These are phyloP conservation scores for Dendrobium huoshanense DNA, from an alignment of 106 monocot genomes.

Conservation along the genomic window DNA sequence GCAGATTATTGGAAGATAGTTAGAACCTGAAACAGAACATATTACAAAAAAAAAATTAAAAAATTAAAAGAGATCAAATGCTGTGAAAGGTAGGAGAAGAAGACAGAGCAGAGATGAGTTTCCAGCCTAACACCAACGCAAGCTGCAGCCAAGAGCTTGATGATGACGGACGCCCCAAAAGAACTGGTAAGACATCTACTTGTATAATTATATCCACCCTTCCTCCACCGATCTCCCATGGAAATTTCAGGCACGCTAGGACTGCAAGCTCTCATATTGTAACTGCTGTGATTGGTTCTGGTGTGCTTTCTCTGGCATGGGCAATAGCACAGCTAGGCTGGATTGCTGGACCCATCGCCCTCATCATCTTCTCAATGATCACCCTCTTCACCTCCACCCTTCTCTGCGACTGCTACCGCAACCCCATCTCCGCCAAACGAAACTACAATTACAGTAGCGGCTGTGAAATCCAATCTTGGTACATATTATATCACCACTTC, in stretches of 20 bases:
- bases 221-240: too few species aligned
- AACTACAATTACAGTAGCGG: conserved; percentile 46
- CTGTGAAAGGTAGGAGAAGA: background rate
- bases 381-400: conserved; percentile 51
- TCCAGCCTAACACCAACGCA: background rate
- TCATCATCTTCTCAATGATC: conserved; percentile 35
- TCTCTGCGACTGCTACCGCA: conserved; percentile 50
- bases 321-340: conserved; percentile 49
- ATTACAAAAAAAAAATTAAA: too few species aligned
- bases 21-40: background rate
- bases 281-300: conserved; percentile 58
- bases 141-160: background rate
- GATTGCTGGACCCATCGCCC: conserved; percentile 27
- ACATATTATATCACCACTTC: background rate
- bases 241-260: conserved; percentile 34
- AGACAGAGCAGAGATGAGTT: background rate
- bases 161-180: background rate
- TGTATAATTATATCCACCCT: too few species aligned
- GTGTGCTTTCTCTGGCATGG: conserved; percentile 55
- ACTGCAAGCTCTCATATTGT: conserved; percentile 59
- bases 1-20: background rate
- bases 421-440: conserved; percentile 19
- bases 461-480: conserved; percentile 39
- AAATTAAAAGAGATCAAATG: background rate
- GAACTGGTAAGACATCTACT: background rate